phyloP scores from a whole-genome alignment of 2,329 filamentous ascomycete species.

The Colletotrichum sp. region DNA sequence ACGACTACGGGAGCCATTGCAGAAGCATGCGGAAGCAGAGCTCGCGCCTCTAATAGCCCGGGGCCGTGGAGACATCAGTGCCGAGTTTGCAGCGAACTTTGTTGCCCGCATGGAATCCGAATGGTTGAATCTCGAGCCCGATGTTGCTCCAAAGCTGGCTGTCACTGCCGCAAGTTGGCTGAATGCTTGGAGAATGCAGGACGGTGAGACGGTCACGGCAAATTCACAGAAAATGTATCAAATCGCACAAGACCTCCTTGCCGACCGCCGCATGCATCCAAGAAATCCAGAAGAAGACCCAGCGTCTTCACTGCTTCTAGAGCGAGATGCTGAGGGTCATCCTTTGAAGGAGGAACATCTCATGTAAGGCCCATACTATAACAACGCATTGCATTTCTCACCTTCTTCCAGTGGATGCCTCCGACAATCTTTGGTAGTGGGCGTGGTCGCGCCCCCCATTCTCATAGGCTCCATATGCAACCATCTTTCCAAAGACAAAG shows the following conservation, averaged over 20 bases:
- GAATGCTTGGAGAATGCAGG: slow-evolving; percentile 24
- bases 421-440: slow-evolving; percentile 23
- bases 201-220: slow-evolving; percentile 17
- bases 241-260: slow-evolving; percentile 21
- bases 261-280: slow-evolving; percentile 20
- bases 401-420: slow-evolving; percentile 19
- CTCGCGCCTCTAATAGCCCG: slow-evolving; percentile 13
- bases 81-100: slow-evolving; percentile 23
- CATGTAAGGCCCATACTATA: not conserved
- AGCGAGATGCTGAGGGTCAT: slow-evolving; percentile 19
- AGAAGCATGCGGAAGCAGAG: slow-evolving; percentile 16
- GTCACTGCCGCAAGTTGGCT: slow-evolving; percentile 22
- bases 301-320: slow-evolving; percentile 21
- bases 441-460: slow-evolving; percentile 23
- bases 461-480: slow-evolving; percentile 25
- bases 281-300: slow-evolving; percentile 24
- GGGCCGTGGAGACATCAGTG: slow-evolving; percentile 21
- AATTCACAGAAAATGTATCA: slow-evolving; percentile 23
- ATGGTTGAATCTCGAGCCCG: slow-evolving; percentile 24
- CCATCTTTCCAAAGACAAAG: slow-evolving; percentile 22
- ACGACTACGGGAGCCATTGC: slow-evolving; percentile 14
- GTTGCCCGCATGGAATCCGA: slow-evolving; percentile 25
- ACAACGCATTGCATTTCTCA: not conserved
- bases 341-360: slow-evolving; percentile 22
- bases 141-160: slow-evolving; percentile 20